Percentiles rank a stretch among this genome's conserved stretches.
phyloP scores from a whole-genome alignment of 768 basidiomycete species.

The button mushroom (Agaricus bisporus) region DNA sequence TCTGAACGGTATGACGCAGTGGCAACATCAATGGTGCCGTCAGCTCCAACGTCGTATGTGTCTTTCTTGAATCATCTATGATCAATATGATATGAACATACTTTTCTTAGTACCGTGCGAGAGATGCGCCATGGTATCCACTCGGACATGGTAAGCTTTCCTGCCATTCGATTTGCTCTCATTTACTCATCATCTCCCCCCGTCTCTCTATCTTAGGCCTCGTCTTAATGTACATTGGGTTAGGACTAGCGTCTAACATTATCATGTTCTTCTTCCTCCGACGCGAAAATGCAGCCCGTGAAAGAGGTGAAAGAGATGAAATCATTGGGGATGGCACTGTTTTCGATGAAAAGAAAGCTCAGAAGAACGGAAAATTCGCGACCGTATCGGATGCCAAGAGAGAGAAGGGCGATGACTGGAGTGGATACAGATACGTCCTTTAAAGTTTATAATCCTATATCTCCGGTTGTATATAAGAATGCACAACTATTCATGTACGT shows the following conservation, averaged over 20 bases:
- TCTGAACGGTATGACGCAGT: slow-evolving; percentile 22
- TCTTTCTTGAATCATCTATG: neutral
- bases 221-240: slow-evolving; percentile 65
- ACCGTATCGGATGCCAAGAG: slow-evolving; percentile 59
- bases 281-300: slow-evolving; percentile 59
- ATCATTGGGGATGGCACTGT: slow-evolving; percentile 47
- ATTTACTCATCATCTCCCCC: neutral
- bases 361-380: slow-evolving; percentile 51
- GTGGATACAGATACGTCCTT: slow-evolving; percentile 65
- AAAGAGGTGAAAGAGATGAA: slow-evolving; percentile 64
- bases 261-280: slow-evolving; percentile 37
- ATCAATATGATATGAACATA: neutral
- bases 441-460: slow-evolving; percentile 21
- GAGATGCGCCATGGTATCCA: slow-evolving; percentile 63
- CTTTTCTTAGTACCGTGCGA: slow-evolving; percentile 47
- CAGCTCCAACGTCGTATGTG: slow-evolving; percentile 64
- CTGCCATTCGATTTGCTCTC: neutral
- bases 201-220: slow-evolving; percentile 35
- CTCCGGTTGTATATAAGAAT: neutral
- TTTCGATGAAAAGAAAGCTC: slow-evolving; percentile 24
- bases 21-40: slow-evolving; percentile 77
- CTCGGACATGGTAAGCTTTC: slow-evolving; percentile 23
- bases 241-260: slow-evolving; percentile 49
- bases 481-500: neutral
- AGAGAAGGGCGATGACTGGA: slow-evolving; percentile 71